Evolutionary conservation across 331 rosid species (phyloP).

Genomic region (Phaseolus coccineus): DNA sequence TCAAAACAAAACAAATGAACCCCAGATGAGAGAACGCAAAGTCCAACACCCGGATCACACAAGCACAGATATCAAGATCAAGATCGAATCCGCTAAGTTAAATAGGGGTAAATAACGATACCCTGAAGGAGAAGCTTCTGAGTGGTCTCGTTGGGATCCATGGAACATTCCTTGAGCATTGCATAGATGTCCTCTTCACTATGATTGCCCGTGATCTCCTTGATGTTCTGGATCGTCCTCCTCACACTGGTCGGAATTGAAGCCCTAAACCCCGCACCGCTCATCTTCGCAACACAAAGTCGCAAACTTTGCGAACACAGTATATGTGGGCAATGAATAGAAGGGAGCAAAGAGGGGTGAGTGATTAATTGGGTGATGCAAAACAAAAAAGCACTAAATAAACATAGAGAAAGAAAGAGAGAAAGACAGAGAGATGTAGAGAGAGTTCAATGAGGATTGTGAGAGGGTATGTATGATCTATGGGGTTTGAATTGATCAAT

Average conservation of each 20-base stretch:
- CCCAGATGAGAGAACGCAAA: constrained; percentile 41
- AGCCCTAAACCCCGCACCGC: constrained; percentile 80
- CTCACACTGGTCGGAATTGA: constrained; percentile 78
- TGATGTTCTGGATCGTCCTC: constrained; percentile 81
- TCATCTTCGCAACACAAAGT: constrained; percentile 63
- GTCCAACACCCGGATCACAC: constrained; percentile 57
- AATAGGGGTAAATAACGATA: constrained; percentile 36
- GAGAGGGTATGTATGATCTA: constrained; percentile 32
- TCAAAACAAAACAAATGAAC: constrained; percentile 35
- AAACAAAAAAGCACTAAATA: constrained; percentile 31
- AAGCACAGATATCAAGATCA: background rate
- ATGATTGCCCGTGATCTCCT: constrained; percentile 88
- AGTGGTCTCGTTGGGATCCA: constrained; percentile 97
- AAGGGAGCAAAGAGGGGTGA: constrained; percentile 39
- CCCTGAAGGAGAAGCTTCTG: constrained; percentile 96
- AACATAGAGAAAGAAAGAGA: constrained; percentile 24
- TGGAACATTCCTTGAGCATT: constrained; percentile 94
- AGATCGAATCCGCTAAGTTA: constrained; percentile 44
- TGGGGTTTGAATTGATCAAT: constrained; percentile 58
- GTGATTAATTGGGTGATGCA: constrained; percentile 48
- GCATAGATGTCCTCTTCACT: constrained; percentile 91
- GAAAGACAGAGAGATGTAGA: background rate
- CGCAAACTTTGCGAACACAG: constrained; percentile 40
- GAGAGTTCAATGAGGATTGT: constrained; percentile 24
- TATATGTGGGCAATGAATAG: constrained; percentile 38